Percentiles rank a stretch among this genome's conserved stretches.
These are phyloP conservation scores for Macadamia tetraphylla DNA, from an alignment of 164 flowering plant species.

Conservation along the genomic window DNA sequence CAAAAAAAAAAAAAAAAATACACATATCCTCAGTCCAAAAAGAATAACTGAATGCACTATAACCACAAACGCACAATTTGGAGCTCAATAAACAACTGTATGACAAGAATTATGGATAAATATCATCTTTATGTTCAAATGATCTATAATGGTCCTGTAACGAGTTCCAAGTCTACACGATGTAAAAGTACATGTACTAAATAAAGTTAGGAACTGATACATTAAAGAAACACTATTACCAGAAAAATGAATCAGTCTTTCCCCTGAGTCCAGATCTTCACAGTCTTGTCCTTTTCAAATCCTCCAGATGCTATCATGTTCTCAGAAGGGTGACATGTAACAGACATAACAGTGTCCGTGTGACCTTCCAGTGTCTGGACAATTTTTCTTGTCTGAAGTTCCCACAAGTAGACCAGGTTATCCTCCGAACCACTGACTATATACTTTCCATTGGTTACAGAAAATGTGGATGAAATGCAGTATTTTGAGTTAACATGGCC, in stretches of 20 bases:
- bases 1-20: too few relatives aligned
- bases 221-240: slow-evolving; percentile 5
- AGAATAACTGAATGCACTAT: too few relatives aligned
- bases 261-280: slow-evolving; percentile 75
- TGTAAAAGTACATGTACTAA: background rate
- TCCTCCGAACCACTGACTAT: slow-evolving; percentile 94
- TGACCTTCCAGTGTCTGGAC: slow-evolving; percentile 94
- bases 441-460: slow-evolving; percentile 77
- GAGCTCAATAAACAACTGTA: too few relatives aligned
- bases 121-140: too few relatives aligned
- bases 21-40: too few relatives aligned
- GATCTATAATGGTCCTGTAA: background rate
- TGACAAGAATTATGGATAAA: too few relatives aligned
- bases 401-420: slow-evolving; percentile 79
- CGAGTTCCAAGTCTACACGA: slow-evolving; percentile 4
- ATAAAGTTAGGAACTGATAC: slow-evolving; percentile 6
- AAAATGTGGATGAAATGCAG: slow-evolving; percentile 76
- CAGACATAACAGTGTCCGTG: slow-evolving; percentile 68
- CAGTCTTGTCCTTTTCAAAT: slow-evolving; percentile 65
- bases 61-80: too few relatives aligned
- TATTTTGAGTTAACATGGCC: slow-evolving; percentile 76
- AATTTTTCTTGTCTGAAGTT: slow-evolving; percentile 70
- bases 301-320: slow-evolving; percentile 91
- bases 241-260: slow-evolving; percentile 16
- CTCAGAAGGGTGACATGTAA: slow-evolving; percentile 73